These are phyloP conservation scores for Melastoma malabathricum DNA, from an alignment of 345 rosid genomes.

Conservation along the genomic window DNA sequence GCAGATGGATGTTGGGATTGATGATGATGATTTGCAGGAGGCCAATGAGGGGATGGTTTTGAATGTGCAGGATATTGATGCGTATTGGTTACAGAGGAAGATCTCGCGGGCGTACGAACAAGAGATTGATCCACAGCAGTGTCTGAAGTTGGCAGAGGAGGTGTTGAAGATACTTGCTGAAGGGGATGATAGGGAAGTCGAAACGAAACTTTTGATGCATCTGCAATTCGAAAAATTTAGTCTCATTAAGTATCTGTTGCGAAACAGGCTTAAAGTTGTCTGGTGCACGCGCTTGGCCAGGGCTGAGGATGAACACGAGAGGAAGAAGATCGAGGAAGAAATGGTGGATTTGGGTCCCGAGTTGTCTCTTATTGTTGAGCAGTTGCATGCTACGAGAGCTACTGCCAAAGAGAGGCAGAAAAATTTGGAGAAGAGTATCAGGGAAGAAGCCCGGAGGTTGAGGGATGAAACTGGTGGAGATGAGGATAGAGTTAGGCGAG, in stretches of 20 bases:
- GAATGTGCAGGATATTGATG: conserved; percentile 91
- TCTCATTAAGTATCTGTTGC: conserved; percentile 57
- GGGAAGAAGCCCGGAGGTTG: conserved; percentile 85
- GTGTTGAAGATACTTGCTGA: conserved; percentile 74
- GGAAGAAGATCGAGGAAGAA: conserved; percentile 68
- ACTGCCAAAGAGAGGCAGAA: conserved; percentile 95
- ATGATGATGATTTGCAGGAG: conserved; percentile 55
- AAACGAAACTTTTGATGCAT: conserved; percentile 45
- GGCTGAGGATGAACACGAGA: conserved; percentile 78
- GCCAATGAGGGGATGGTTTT: conserved; percentile 55
- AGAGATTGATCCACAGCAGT: conserved; percentile 76
- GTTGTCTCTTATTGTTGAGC: conserved; percentile 68
- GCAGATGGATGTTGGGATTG: conserved; percentile 77
- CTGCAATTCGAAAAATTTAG: conserved; percentile 56
- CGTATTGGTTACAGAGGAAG: conserved; percentile 96
- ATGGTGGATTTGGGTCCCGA: conserved; percentile 62
- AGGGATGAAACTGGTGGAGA: conserved; percentile 71
- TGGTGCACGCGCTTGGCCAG: conserved; percentile 97
- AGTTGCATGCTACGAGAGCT: conserved; percentile 87
- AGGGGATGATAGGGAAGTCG: conserved; percentile 81
- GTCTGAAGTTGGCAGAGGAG: conserved; percentile 88
- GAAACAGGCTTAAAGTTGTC: conserved; percentile 67
- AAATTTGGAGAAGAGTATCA: conserved; percentile 79
- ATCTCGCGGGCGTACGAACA: conserved; percentile 81
- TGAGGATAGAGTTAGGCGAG: conserved; percentile 48